A percentile compares a stretch with the other conserved stretches of the same genome.
phyloP scores from a whole-genome alignment of 305 asterid genomes.

The Solanum aculeatissimum region DNA sequence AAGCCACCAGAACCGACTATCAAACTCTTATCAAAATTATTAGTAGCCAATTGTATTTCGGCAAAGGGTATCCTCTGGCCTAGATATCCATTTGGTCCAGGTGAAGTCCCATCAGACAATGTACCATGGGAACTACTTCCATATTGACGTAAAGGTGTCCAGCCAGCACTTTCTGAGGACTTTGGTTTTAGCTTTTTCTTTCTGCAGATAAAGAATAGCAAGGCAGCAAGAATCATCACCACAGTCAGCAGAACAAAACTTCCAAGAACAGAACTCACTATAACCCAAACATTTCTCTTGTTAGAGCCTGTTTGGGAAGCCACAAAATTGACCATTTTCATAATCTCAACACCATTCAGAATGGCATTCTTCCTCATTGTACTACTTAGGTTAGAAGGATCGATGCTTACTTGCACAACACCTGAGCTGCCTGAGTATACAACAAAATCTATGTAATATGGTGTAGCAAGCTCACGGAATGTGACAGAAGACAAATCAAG shows the following conservation, averaged over 20 bases:
- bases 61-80: constrained; percentile 60
- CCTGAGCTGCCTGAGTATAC: constrained; percentile 31
- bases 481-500: constrained; percentile 61
- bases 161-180: constrained; percentile 42
- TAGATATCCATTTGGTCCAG: constrained; percentile 45
- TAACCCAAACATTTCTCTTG: constrained; percentile 29
- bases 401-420: constrained; percentile 41
- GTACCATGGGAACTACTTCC: constrained; percentile 51
- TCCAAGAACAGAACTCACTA: constrained; percentile 35
- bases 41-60: constrained; percentile 55
- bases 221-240: constrained; percentile 4
- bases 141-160: constrained; percentile 46
- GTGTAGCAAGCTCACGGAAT: constrained; percentile 53
- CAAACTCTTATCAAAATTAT: constrained; percentile 55
- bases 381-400: constrained; percentile 66
- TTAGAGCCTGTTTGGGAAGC: constrained; percentile 6
- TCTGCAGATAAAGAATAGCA: constrained; percentile 23
- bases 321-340: constrained; percentile 45
- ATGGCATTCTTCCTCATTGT: constrained; percentile 57
- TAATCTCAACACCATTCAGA: constrained; percentile 79
- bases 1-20: constrained; percentile 87
- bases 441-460: constrained; percentile 69
- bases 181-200: constrained; percentile 22
- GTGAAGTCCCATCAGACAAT: constrained; percentile 38
- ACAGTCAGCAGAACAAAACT: constrained; percentile 17